Base-by-base conservation (phyloP, 2,329 filamentous ascomycete species). In the Thielaviopsis populi region DNA sequence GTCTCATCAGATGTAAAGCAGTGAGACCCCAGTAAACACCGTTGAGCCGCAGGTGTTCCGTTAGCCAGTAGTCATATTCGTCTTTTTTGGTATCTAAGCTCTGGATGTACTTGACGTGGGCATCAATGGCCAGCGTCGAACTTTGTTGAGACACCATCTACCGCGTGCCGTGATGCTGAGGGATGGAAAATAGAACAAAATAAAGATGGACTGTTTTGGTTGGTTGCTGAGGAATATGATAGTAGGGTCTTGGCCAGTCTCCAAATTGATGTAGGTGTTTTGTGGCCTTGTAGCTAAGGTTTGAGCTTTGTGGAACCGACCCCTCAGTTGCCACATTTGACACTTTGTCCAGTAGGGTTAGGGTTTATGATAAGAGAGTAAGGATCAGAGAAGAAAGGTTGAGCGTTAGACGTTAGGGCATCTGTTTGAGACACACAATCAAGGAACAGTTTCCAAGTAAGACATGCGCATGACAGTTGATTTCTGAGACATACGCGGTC, bases 31-130 rank as follows among this genome's bases (percentile, higher is more conserved):
- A 99, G 75, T 99, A 99, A 59, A 99, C 83, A 54, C 94, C 94
- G 73, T 94, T 96, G 65, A 99, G 82, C 67, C 94, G 90, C 69
- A 99, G 80, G 73, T 99, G 94, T 75, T 99, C 92, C 15, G 94
- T 99, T 72, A 97, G 80, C 88, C 92, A 96, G 78, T 97, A 99
- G 74, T 96, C 91, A 70, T 96, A 85, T 75, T 96, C 89, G 79
- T 97, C 91, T 77, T 88, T 91, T 72, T 88, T 86, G 68, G 87
- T 91, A 75, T 99, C 91, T 69, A 99, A 81, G 71, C 87, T 89
- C 75, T 95, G 89, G 69, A 99, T 90, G 74, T 97, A 99, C 72
- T 85, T 84, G 70, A 97, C 89, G 74, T 99, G 94, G 24, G 80
- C 78, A 7, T 78, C 78, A 5, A 76, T 76, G 60, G 79, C 78